Conservation (phyloP, 2,329 filamentous ascomycete genomes). For the Fusarium dimerum region DNA sequence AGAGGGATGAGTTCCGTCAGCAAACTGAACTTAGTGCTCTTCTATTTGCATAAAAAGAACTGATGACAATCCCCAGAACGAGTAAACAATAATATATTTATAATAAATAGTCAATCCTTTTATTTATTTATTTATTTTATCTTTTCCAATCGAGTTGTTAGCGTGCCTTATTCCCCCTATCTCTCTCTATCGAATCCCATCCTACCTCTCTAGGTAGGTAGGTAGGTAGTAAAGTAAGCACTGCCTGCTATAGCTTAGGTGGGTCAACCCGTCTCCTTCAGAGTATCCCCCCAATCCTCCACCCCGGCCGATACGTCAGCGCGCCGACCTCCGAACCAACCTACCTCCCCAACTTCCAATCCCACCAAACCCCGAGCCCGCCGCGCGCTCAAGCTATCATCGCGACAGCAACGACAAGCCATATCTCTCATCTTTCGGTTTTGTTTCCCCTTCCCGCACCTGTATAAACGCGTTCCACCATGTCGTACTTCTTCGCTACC, state of each 20-base stretch:
- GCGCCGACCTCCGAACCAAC: conserved; percentile 21
- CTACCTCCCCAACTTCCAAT: conserved; percentile 23
- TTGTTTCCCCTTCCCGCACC: background rate
- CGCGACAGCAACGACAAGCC: background rate
- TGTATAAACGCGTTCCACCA: conserved; percentile 40
- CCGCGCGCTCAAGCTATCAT: conserved; percentile 18
- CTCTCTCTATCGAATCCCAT: too few relatives aligned
- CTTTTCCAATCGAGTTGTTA: too few relatives aligned
- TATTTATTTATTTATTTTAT: too few relatives aligned
- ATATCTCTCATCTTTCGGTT: background rate
- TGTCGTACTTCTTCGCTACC: conserved; percentile 98
- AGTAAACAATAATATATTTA: too few relatives aligned
- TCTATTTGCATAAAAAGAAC: too few relatives aligned
- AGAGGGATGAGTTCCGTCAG: too few relatives aligned
- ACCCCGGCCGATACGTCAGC: conserved; percentile 37
- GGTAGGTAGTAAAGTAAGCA: background rate
- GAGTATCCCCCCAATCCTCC: conserved; percentile 3
- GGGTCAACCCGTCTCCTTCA: conserved; percentile 26
- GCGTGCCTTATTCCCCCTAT: too few relatives aligned
- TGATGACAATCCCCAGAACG: too few relatives aligned
- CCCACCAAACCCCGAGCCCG: conserved; percentile 17
- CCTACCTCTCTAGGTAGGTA: too few relatives aligned
- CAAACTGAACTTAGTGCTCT: too few relatives aligned
- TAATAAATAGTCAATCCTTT: too few relatives aligned
- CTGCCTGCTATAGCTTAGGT: conserved; percentile 20